Base-by-base conservation (phyloP, 371 early-diverging fungal species). In the Rhizopus delemar region DNA sequence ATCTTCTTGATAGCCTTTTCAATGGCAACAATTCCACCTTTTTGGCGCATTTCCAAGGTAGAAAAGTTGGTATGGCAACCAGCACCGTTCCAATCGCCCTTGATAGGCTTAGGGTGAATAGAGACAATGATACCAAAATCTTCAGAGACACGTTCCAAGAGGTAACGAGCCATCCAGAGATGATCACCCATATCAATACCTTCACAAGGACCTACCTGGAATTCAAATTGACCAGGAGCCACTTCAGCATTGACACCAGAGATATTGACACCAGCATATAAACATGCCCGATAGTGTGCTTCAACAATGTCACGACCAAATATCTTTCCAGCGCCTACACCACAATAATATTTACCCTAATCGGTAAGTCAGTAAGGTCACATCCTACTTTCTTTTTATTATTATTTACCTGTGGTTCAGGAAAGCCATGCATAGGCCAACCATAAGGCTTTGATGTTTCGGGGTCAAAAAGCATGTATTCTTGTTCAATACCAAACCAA, bases 401-500 rank as follows among this genome's bases (percentile, higher is more conserved):
- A 22, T 22, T 22, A 22, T 22, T 22, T 22, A 22, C 22, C 22
- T 85, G 86, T 31, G 86, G 79, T 50, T 79, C 86, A 22, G 86
- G 86, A 75, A 61, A 81, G 36, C 86, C 86, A 29, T 73, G 73
- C 58, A 69, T 74, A 49, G 86, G 86, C 86, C 86, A 85, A 59
- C 86, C 84, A 39, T 71, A 75, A 34, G 78, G 74, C 65, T 75
- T 70, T 52, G 74, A 57, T 59, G 77, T 78, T 68, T 82, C 76
- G 7, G 66, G 61, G 60, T 85, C 83, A 59, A 85, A 66, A 11
- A 85, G 55, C 62, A 81, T 81, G 53, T 85, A 85, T 61, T 84
- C 84, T 64, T 84, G 84, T 60, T 85, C 86, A 60, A 85, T 81
- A 65, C 86, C 86, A 57, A 85, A 85, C 86, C 86, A 85, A 34